A percentile compares a stretch with the other conserved stretches of the same genome.
Conservation (phyloP, 1,139 yeast genomes). For the Yamadazyma epiphylla region DNA sequence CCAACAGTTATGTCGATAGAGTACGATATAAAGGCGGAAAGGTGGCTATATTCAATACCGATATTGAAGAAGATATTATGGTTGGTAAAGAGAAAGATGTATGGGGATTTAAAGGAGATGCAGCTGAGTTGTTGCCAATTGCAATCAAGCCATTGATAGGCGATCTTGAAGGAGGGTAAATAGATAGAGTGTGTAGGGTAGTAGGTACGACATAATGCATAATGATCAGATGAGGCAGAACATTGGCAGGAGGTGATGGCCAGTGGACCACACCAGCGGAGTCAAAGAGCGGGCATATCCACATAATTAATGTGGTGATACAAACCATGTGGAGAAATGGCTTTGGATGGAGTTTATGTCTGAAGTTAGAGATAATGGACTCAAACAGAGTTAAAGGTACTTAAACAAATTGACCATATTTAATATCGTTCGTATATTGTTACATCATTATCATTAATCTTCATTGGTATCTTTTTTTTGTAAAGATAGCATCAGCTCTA, state of each 20-base stretch:
- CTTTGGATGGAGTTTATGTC: too few relatives aligned
- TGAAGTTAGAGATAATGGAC: too few relatives aligned
- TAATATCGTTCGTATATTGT: too few relatives aligned
- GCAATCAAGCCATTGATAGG: conserved; percentile 56
- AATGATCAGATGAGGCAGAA: too few relatives aligned
- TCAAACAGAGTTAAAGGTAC: too few relatives aligned
- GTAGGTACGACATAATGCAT: too few relatives aligned
- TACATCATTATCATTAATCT: too few relatives aligned
- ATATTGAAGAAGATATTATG: conserved; percentile 43
- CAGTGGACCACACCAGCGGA: neutral
- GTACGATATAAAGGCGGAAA: conserved; percentile 71
- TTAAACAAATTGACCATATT: too few relatives aligned
- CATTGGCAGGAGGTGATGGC: neutral
- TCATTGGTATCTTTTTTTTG: conserved; percentile 3
- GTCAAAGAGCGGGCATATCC: too few relatives aligned
- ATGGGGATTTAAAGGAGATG: conserved; percentile 84
- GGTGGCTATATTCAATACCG: conserved; percentile 80
- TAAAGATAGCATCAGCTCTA: conserved; percentile 48
- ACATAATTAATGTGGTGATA: too few relatives aligned
- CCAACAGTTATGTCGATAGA: conserved; percentile 83
- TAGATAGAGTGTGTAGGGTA: too few relatives aligned
- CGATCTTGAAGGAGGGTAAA: conserved; percentile 9
- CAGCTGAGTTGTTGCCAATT: conserved; percentile 63
- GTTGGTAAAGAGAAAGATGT: conserved; percentile 37
- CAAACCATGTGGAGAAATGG: too few relatives aligned